A percentile compares a stretch with the other conserved stretches of the same genome.
phyloP scores from a whole-genome alignment of 768 basidiomycete genomes.

The Leccinellum albellum region DNA sequence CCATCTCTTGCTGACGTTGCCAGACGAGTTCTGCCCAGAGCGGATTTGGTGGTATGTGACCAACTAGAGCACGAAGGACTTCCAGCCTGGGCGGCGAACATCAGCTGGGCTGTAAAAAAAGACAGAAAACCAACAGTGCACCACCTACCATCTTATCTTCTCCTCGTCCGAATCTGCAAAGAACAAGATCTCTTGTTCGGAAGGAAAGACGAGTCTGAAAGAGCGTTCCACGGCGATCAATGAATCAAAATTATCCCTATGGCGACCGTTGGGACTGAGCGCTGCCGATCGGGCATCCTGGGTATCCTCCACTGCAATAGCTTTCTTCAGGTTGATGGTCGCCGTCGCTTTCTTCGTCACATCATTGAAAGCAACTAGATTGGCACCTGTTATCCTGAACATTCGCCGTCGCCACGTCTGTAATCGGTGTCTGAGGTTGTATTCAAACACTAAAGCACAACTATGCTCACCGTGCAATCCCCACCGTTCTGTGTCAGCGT shows the following conservation, averaged over 20 bases:
- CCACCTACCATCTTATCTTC: conserved; percentile 76
- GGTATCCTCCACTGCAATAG: conserved; percentile 71
- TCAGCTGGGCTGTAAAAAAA: not conserved
- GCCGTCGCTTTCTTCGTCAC: conserved; percentile 87
- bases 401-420: conserved; percentile 83
- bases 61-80: conserved; percentile 78
- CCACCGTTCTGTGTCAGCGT: conserved; percentile 91
- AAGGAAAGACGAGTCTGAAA: conserved; percentile 79
- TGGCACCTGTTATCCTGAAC: conserved; percentile 81
- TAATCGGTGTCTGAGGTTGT: not conserved
- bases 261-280: conserved; percentile 43
- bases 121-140: not conserved
- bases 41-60: conserved; percentile 87
- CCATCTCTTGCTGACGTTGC: conserved; percentile 64
- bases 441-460: not conserved
- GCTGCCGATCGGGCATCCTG: conserved; percentile 51
- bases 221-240: conserved; percentile 73
- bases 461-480: conserved; percentile 73
- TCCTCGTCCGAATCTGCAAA: conserved; percentile 89
- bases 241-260: conserved; percentile 56
- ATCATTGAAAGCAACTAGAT: conserved; percentile 86
- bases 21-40: conserved; percentile 90
- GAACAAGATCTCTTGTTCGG: conserved; percentile 79
- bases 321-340: conserved; percentile 89
- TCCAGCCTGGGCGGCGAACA: conserved; percentile 59